A percentile compares a stretch with the other conserved stretches of the same genome.
These are phyloP conservation scores for Cerioporus squamosus DNA, from an alignment of 1,284 basidiomycete genomes.

Conservation along the genomic window DNA sequence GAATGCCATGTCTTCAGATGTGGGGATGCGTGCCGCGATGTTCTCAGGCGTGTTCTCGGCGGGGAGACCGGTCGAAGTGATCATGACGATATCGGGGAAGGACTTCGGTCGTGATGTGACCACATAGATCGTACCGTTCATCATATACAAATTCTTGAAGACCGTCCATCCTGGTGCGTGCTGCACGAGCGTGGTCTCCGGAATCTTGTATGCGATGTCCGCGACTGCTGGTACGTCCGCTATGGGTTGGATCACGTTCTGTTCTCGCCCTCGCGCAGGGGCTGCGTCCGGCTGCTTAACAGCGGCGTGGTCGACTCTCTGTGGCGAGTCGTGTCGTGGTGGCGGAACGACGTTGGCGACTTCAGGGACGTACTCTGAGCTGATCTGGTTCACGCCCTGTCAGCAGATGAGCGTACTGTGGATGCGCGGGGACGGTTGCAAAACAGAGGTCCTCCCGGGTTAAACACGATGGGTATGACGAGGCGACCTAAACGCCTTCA, in stretches of 20 bases:
- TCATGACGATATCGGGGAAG: constrained; percentile 67
- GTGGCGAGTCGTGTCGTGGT: constrained; percentile 11
- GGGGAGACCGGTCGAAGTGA: constrained; percentile 70
- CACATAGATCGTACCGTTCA: constrained; percentile 74
- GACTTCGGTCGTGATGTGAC: constrained; percentile 49
- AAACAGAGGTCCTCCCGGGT: no score
- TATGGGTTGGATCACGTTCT: constrained; percentile 14
- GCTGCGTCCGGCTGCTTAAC: neutral
- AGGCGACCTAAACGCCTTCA: no score
- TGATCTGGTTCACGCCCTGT: constrained; percentile 11
- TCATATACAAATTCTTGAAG: constrained; percentile 80
- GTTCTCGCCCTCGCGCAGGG: constrained; percentile 6
- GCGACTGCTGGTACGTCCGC: constrained; percentile 3
- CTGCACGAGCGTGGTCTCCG: constrained; percentile 57
- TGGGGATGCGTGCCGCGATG: constrained; percentile 68
- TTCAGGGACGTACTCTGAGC: constrained; percentile 22
- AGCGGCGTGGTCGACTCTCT: constrained; percentile 1
- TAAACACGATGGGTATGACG: no score
- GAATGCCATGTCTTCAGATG: constrained; percentile 60
- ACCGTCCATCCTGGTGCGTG: constrained; percentile 83
- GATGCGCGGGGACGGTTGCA: neutral
- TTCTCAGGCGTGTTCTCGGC: constrained; percentile 67
- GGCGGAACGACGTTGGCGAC: constrained; percentile 4
- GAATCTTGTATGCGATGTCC: constrained; percentile 38
- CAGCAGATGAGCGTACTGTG: neutral